Base-by-base conservation (phyloP, 495 filamentous ascomycete genomes). In the Choiromyces venosus region DNA sequence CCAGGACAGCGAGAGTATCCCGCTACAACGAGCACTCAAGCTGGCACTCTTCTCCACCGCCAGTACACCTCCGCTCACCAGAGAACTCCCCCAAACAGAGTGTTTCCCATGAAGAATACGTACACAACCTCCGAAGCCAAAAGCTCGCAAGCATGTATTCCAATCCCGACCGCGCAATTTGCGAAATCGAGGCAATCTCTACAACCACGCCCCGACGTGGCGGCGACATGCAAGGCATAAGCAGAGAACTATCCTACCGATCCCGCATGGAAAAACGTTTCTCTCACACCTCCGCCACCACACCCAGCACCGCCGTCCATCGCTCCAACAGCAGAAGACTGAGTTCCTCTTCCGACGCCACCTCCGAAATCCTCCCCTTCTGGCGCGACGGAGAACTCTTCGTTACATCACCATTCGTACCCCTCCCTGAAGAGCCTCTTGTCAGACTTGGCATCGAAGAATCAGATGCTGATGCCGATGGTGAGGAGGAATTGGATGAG, bases 11-110 rank as follows among this genome's bases (percentile, higher is more conserved):
- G 5, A 72, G 70, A 12, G 69, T 80, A n/a, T 29, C 52, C 36
- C 72, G 79, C 18, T 80, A 74, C 56, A 71, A 72, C 5, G 75
- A 80, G 46, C 78, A 79, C 16, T 80, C 77, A 10, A 37, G 73
- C 8, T 80, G 79, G 79, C 72, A 72, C n/a, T 78, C 76, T 36
- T 78, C 76, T 3, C 76, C 69, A 8, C 69, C 67, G 40, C 10
- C 6, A 61, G 77, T 69, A 38, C 67, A 73, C 16, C 33, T 73
- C 40, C 37, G 42, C 12, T 76, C 72, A n/a, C 52, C 69, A 33
- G 71, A 76, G 29, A 76, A 70, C 12, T 71, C 75, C 0, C 74
- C 70, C 2, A 66, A 37, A 7, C 44, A 38, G 18, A 37, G 46
- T 14, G 25, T 77, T 0, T 37, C 44, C 3, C 56, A 70, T 40